Base-by-base conservation (phyloP, 352 stramenopile species). In the Globisporangium viniferum region DNA sequence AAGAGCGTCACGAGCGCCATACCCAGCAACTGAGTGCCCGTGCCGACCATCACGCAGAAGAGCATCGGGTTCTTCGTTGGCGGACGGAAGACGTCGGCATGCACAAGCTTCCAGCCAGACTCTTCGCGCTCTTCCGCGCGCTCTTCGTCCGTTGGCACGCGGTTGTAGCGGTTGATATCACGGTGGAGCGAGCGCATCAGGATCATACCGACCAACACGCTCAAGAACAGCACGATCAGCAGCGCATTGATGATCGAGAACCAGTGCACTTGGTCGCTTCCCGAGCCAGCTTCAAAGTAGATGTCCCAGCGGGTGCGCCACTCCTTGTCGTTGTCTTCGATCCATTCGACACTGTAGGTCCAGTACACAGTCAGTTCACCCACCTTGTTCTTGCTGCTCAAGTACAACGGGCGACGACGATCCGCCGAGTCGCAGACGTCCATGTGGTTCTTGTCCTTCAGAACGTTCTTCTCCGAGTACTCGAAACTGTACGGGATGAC, bases 231-330 rank as follows among this genome's bases (percentile, higher is more conserved):
- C 48, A 99, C 98, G 73, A 99, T 99, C 72, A 99, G 92, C 44
- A 99, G 93, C 24, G 95, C 98, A 69, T 99, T 99, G 73, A 99
- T 97, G 74, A 99, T 99, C 48, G 91, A 98, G 82, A 99, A 99
- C 98, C 97, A 99, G 84, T 99, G 98, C 64, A 99, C 97, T 73
- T 99, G 94, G 62, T 97, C 91, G 24, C 94, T 94, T 31, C 93
- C 88, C 36, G 82, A 91, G 31, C 91, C 86, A 29, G 82, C 88
- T 67, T 96, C 88, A 60, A 99, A 95, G 88, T 99, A 99, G 29
- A 99, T 93, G 82, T 99, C 98, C 98, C 98, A 99, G 46, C 98
- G 95, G 35, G 93, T 98, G 48, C 97, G 96, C 98, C 98, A 99
- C 70, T 95, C 90, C 62, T 97, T 93, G 29, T 98, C 82, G 65